phyloP scores from a whole-genome alignment of 177 flowering plant genomes.

The Tripterygium wilfordii region DNA sequence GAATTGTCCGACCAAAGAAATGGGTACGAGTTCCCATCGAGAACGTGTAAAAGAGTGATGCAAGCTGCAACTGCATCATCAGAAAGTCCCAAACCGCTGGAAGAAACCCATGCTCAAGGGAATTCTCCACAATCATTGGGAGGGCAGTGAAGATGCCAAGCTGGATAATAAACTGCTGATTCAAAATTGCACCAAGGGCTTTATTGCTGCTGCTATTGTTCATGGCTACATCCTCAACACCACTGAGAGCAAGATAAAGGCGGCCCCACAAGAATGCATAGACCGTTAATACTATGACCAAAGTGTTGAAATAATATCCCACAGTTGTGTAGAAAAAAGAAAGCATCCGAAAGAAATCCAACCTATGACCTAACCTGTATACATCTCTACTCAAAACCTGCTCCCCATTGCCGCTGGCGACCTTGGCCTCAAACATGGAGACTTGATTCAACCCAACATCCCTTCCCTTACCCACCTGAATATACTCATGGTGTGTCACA shows the following conservation, averaged over 20 bases:
- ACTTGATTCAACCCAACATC: conserved; percentile 96
- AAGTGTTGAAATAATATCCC: conserved; percentile 71
- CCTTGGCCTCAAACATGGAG: conserved; percentile 94
- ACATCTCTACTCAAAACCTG: conserved; percentile 88
- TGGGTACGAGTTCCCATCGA: conserved; percentile 92
- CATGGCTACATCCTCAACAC: conserved; percentile 46
- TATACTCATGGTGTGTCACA: conserved; percentile 94
- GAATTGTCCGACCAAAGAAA: conserved; percentile 89
- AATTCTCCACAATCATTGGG: conserved; percentile 90
- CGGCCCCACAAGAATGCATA: conserved; percentile 94
- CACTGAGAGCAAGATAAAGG: conserved; percentile 84
- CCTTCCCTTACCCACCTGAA: conserved; percentile 95
- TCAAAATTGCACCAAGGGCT: conserved; percentile 67
- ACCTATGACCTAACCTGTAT: conserved; percentile 82
- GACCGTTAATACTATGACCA: conserved; percentile 74
- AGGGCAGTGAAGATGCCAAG: conserved; percentile 91
- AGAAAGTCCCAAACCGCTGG: conserved; percentile 81
- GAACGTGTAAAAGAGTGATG: conserved; percentile 81
- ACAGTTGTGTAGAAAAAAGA: conserved; percentile 84
- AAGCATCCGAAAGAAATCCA: conserved; percentile 93
- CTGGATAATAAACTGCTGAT: conserved; percentile 84
- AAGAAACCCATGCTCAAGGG: conserved; percentile 86
- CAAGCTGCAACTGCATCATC: conserved; percentile 89
- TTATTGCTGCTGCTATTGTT: conserved; percentile 35
- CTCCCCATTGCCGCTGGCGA: conserved; percentile 96